Evolutionary conservation across 345 rosid genomes (phyloP).

Genomic region (Salix suchowensis): DNA sequence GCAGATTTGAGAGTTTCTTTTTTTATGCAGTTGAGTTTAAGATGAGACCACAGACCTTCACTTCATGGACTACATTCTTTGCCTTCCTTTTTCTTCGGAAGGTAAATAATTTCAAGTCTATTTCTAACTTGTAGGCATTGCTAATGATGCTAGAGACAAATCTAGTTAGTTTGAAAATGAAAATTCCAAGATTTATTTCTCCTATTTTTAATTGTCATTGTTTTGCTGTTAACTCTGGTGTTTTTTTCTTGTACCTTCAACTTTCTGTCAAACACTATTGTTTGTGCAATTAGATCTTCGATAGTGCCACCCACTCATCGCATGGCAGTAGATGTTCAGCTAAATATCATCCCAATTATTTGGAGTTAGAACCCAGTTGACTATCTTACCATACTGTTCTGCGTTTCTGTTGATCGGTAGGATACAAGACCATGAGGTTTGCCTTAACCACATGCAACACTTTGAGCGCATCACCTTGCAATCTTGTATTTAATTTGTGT

Average conservation of each 20-base stretch:
- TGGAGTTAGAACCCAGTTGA: neutral
- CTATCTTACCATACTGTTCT: neutral
- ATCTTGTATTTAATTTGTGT: neutral
- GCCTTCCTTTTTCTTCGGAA: constrained; percentile 45
- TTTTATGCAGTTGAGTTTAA: constrained; percentile 27
- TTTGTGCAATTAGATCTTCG: neutral
- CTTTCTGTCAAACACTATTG: neutral
- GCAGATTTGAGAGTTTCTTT: constrained; percentile 29
- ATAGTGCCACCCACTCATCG: neutral
- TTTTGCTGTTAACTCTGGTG: neutral
- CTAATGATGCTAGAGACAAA: constrained; percentile 9
- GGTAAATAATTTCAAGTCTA: constrained; percentile 29
- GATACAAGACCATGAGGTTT: neutral
- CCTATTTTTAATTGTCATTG: neutral
- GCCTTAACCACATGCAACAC: neutral
- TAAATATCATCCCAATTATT: neutral
- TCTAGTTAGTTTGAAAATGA: neutral
- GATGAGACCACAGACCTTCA: constrained; percentile 26
- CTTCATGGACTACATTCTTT: constrained; percentile 31
- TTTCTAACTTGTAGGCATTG: constrained; percentile 20
- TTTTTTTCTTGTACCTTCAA: neutral
- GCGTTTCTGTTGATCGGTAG: neutral
- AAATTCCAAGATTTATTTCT: neutral
- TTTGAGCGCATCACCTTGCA: neutral
- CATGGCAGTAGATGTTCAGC: neutral